Base-by-base conservation (phyloP, 352 stramenopile genomes). In the Albugo laibachii region DNA sequence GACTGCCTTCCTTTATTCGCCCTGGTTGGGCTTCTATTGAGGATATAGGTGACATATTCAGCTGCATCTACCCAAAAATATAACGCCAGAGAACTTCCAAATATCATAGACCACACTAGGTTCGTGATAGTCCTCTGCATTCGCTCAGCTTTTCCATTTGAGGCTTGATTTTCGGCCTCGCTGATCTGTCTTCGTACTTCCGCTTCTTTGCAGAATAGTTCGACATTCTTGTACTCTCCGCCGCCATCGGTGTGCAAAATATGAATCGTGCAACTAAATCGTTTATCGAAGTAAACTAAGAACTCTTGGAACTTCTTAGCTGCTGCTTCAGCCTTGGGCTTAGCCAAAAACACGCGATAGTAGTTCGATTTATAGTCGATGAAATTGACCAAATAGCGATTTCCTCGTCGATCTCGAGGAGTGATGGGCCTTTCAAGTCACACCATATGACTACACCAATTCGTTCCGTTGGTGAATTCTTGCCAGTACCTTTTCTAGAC, bases 81-180 rank as follows among this genome's bases (percentile, higher is more conserved):
- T 0, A 72, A 31, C 0, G 60, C 48, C 0, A 69, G 18, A 0
- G 53, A 48, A 13, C 50, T 61, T 1, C 40, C 50, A 10, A 72
- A 62, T 1, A 72, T 41, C 46, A 63, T 61, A 27, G 53, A 59
- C 5, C 60, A 31, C 0, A 54, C 47, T 39, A 67, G 56, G 40
- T 69, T 65, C 41, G 62, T 49, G 16, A 63, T 39, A 0, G 57
- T 65, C 0, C 50, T 15, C 16, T 64, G 56, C 54, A 71, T 66
- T 1, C 55, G 19, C 5, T 65, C 60, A 0, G 52, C 53, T 37
- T 72, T 69, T 0, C 60, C 57, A 19, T 69, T 73, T 0, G 36
- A 45, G 0, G 57, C 52, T 11, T 62, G 41, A 11, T 67, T 69
- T 0, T 43, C 20, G 0, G 53, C 52, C 16, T 68, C 54, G 0